Base-by-base conservation (phyloP, 805 yeast genomes). In the Candida glaebosa region DNA sequence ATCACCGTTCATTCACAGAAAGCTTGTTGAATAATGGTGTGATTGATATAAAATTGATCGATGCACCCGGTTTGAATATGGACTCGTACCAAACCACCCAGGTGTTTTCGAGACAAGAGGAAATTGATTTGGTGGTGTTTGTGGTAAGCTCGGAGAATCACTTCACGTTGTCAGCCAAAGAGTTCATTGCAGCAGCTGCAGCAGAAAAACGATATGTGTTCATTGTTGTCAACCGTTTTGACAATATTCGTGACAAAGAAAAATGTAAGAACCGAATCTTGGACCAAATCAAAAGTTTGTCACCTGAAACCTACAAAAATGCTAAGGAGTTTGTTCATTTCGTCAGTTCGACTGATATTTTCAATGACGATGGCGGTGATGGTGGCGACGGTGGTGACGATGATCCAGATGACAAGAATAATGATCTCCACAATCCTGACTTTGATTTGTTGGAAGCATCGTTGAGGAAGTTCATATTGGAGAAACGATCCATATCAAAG, bases 101-200 rank as follows among this genome's bases (percentile, higher is more conserved):
- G 56, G 89, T 93, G 0, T 90, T 91, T 59, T 84, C 96, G 2
- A 79, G 97, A 45, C 98, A 93, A 66, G 98, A 93, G 56, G 99
- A 93, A 56, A 93, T 93, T 47, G 99, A 93, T 60, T 72, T 93
- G 49, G 96, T 93, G 3, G 91, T 93, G 1, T 95, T 93, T 68
- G 98, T 95, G 2, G 96, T 93, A 2, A 87, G 84, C 60, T 95
- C 99, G 0, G 98, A 90, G 56, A 95, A 93, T 55, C 97, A 93
- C 57, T 85, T 93, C 58, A 93, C 99, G 0, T 69, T 89, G 43
- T 86, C 96, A 0, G 98, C 97, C 0, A 84, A 87, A 50, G 99
- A 93, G 56, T 95, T 93, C 56, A 87, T 93, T 40, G 73, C 91
- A 2, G 79, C 87, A 30, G 95, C 96, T 1, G 89, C 96, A 1